phyloP scores from a whole-genome alignment of 225 moss, liverwort and hornwort species.

The Bryum argenteum region DNA sequence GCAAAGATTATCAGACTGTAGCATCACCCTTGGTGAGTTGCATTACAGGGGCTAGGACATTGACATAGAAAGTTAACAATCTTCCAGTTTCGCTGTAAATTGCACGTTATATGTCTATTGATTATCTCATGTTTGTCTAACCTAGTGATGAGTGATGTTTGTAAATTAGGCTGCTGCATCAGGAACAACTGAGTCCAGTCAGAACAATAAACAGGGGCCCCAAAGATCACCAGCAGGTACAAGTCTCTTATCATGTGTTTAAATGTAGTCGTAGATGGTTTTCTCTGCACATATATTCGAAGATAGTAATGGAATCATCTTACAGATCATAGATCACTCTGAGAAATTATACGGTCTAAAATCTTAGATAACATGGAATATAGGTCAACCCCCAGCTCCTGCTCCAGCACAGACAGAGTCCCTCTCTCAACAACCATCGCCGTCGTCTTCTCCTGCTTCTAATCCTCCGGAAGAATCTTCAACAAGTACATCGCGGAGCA shows the following conservation, averaged over 20 bases:
- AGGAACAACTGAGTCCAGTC: constrained; percentile 28
- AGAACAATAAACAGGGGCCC: constrained; percentile 24
- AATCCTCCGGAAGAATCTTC: constrained; percentile 24
- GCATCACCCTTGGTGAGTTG: constrained; percentile 51
- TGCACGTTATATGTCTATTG: constrained; percentile 2
- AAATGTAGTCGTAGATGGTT: neutral
- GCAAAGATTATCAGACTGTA: constrained; percentile 50
- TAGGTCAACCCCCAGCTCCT: constrained; percentile 36
- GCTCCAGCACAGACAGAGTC: constrained; percentile 26
- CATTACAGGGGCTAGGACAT: constrained; percentile 4
- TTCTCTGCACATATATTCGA: neutral
- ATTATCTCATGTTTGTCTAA: constrained; percentile 22
- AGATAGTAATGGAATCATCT: constrained; percentile 14
- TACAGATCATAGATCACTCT: neutral
- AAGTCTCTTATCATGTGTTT: neutral
- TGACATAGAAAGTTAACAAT: neutral
- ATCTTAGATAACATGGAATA: constrained; percentile 13
- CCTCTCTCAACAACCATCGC: constrained; percentile 29
- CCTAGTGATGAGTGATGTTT: constrained; percentile 14
- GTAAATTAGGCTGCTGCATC: constrained; percentile 33
- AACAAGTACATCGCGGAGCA: constrained; percentile 31
- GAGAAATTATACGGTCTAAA: constrained; percentile 1
- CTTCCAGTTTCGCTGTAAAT: constrained; percentile 6
- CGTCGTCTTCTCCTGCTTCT: constrained; percentile 34
- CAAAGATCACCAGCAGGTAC: constrained; percentile 45